Evolutionary conservation across 345 rosid species (phyloP).

Genomic region (Eucalyptus shirleyi): DNA sequence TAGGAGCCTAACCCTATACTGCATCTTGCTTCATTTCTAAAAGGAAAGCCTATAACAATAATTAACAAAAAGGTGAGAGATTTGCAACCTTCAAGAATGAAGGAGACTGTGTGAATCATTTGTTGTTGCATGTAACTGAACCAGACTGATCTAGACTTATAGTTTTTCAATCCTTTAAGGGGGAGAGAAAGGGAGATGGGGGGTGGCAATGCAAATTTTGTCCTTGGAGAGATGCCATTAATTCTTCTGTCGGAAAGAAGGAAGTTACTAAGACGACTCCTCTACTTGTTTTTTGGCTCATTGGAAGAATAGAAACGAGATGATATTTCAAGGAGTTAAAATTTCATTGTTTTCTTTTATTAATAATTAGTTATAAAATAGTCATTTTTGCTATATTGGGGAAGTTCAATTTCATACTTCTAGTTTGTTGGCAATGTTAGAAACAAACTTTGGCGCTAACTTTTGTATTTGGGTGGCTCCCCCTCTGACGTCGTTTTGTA

Average conservation of each 20-base stretch:
- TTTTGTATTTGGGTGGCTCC: background rate
- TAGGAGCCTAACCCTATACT: background rate
- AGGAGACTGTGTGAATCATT: background rate
- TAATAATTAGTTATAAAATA: background rate
- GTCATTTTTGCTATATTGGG: background rate
- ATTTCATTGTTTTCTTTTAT: background rate
- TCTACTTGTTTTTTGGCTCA: background rate
- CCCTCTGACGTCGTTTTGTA: background rate
- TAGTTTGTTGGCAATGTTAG: background rate
- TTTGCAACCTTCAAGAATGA: background rate
- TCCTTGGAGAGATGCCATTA: background rate
- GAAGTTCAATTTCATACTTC: background rate
- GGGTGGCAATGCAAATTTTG: background rate
- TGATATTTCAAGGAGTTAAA: background rate
- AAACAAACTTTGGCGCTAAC: background rate
- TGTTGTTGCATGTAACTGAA: background rate
- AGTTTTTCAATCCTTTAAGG: background rate
- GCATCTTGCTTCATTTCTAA: background rate
- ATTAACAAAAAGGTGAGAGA: background rate
- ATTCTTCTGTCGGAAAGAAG: background rate
- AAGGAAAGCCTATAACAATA: background rate
- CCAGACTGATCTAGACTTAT: background rate
- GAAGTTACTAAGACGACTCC: background rate
- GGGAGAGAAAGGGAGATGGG: background rate
- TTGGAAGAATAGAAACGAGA: background rate